phyloP scores from a whole-genome alignment of 2,329 filamentous ascomycete genomes.

The Aspergillus costaricaensis region DNA sequence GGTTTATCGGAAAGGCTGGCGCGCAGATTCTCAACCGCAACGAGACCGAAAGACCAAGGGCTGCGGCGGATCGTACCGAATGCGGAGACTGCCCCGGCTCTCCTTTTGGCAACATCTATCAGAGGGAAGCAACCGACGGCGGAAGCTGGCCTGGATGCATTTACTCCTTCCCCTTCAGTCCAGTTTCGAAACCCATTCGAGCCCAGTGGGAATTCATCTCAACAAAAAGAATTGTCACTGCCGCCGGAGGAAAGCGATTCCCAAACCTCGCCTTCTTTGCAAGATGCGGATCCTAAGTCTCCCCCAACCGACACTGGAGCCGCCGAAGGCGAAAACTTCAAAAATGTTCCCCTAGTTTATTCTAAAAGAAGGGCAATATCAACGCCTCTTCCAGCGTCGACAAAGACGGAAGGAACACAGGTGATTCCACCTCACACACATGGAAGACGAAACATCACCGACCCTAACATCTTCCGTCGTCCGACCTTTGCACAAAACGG shows the following conservation, averaged over 20 bases:
- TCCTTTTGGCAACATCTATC: conserved; percentile 50
- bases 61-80: conserved; percentile 50
- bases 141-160: conserved; percentile 28
- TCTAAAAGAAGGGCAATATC: conserved; percentile 35
- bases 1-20: conserved; percentile 34
- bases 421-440: conserved; percentile 26
- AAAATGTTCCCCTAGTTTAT: conserved; percentile 29
- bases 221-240: conserved; percentile 10
- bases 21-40: conserved; percentile 44
- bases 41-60: conserved; percentile 36
- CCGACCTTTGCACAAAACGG: conserved; percentile 34
- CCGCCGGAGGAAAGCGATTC: conserved; percentile 15
- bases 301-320: conserved; percentile 22
- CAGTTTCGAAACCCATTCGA: conserved; percentile 39
- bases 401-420: conserved; percentile 30
- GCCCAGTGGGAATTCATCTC: conserved; percentile 9
- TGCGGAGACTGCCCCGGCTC: conserved; percentile 48
- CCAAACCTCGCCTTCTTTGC: conserved; percentile 21
- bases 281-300: conserved; percentile 28
- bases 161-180: conserved; percentile 23
- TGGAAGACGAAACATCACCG: conserved; percentile 44
- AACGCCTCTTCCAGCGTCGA: conserved; percentile 28
- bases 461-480: conserved; percentile 41
- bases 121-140: conserved; percentile 27
- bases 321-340: conserved; percentile 36